Percentiles rank a stretch among this genome's conserved stretches.
phyloP scores from a whole-genome alignment of 2,329 filamentous ascomycete species.

The Beauveria australis region DNA sequence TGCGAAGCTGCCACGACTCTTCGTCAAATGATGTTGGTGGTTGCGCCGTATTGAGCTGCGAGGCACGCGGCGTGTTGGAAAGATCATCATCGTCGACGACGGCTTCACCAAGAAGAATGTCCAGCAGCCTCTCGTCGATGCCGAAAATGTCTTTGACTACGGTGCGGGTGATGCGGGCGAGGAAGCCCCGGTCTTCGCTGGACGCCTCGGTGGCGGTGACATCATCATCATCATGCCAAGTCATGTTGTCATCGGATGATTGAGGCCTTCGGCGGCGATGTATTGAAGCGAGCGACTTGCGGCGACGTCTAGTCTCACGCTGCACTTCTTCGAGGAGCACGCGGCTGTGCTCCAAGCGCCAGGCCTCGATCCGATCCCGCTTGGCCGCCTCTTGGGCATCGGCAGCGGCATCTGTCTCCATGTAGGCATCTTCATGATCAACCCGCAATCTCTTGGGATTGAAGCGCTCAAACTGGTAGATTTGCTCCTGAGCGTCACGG shows the following conservation, averaged over 20 bases:
- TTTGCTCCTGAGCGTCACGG: constrained; percentile 63
- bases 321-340: constrained; percentile 83
- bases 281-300: constrained; percentile 49
- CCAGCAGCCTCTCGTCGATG: constrained; percentile 77
- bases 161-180: constrained; percentile 72
- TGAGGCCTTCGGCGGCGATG: constrained; percentile 20
- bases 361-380: constrained; percentile 78
- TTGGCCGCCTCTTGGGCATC: constrained; percentile 57
- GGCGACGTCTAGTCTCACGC: constrained; percentile 65
- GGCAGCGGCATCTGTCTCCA: constrained; percentile 15
- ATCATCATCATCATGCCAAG: constrained; percentile 47
- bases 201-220: constrained; percentile 28
- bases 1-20: constrained; percentile 62
- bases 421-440: constrained; percentile 45
- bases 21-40: constrained; percentile 24
- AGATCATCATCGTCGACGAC: constrained; percentile 44
- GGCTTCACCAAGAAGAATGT: constrained; percentile 78
- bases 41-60: constrained; percentile 23
- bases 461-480: constrained; percentile 83
- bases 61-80: constrained; percentile 39
- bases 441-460: constrained; percentile 61
- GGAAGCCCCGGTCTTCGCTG: constrained; percentile 58
- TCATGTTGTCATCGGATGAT: constrained; percentile 31
- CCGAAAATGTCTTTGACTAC: constrained; percentile 87
- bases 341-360: constrained; percentile 84